Conservation (phyloP, 805 yeast genomes). For the Phaffomyces opuntiae region DNA sequence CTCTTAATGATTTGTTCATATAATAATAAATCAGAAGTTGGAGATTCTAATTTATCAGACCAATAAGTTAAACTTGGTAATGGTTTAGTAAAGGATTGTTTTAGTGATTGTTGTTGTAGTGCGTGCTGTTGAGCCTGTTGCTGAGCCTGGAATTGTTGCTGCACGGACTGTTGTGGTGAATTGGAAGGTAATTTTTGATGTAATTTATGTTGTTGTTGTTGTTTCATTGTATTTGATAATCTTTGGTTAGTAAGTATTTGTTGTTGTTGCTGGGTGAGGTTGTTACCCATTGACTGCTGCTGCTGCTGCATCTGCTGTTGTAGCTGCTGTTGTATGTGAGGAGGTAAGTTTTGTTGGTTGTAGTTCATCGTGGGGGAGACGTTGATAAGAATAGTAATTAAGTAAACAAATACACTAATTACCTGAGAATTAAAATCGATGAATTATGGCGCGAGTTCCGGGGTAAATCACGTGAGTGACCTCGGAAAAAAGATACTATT, state of each 20-base stretch:
- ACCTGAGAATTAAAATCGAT: too few species aligned
- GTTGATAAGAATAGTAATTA: too few species aligned
- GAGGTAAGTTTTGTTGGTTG: constrained; percentile 12
- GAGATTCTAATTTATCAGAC: constrained; percentile 41
- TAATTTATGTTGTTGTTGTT: constrained; percentile 8
- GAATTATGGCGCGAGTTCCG: too few species aligned
- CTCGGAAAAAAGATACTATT: too few species aligned
- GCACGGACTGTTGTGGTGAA: constrained; percentile 1
- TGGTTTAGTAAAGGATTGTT: constrained; percentile 25
- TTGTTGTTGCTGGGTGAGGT: constrained; percentile 16
- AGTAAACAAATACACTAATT: too few species aligned
- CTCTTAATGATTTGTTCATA: constrained; percentile 51
- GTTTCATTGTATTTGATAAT: constrained; percentile 13
- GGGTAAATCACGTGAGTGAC: too few species aligned
- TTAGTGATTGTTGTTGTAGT: constrained; percentile 15
- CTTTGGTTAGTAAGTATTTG: constrained; percentile 19
- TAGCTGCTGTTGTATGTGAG: constrained; percentile 17
- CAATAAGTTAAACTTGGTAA: constrained; percentile 41
- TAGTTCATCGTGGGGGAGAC: constrained; percentile 1
- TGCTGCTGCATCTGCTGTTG: constrained; percentile 14
- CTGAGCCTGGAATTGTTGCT: neutral
- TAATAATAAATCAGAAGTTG: constrained; percentile 37
- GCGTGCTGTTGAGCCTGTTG: neutral
- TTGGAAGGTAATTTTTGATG: neutral
- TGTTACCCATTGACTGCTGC: constrained; percentile 3